Percentiles rank a stretch among this genome's conserved stretches.
phyloP scores from a whole-genome alignment of 2,329 filamentous ascomycete species.

The Arthroderma sp. region DNA sequence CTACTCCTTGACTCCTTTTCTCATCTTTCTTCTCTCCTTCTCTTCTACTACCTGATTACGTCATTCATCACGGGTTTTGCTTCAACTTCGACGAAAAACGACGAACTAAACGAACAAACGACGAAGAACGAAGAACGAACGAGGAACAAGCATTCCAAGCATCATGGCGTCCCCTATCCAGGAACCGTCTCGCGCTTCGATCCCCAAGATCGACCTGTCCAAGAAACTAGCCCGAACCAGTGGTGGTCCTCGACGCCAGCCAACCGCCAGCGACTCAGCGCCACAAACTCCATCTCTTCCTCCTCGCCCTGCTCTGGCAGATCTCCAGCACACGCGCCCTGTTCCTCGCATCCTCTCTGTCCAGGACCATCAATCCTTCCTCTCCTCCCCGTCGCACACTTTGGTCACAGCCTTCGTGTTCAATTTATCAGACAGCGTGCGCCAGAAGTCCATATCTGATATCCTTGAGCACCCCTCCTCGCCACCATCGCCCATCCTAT shows the following conservation, averaged over 20 bases:
- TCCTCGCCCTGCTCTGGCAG: conserved; percentile 50
- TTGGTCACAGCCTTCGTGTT: conserved; percentile 80
- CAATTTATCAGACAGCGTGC: conserved; percentile 67
- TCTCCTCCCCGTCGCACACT: conserved; percentile 60
- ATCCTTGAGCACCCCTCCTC: conserved; percentile 43
- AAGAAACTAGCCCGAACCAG: conserved; percentile 30
- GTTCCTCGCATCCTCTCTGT: conserved; percentile 68
- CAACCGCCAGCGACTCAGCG: conserved; percentile 40
- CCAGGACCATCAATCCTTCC: conserved; percentile 69
- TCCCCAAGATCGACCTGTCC: conserved; percentile 27
- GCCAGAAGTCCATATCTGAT: conserved; percentile 53
- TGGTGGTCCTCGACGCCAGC: conserved; percentile 24
- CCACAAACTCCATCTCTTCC: conserved; percentile 67
- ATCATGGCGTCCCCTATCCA: conserved; percentile 15
- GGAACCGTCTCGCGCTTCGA: conserved; percentile 4
- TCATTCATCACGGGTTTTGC: not conserved
- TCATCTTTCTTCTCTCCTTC: not conserved
- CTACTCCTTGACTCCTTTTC: no score
- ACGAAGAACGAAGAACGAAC: not conserved
- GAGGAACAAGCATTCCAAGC: not conserved
- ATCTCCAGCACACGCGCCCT: conserved; percentile 53
- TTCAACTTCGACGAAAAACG: not conserved
- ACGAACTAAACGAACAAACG: not conserved
- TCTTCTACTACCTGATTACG: not conserved
- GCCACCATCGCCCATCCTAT: conserved; percentile 46